Base-by-base conservation (phyloP, 352 stramenopile species). In the Globisporangium middletonii region DNA sequence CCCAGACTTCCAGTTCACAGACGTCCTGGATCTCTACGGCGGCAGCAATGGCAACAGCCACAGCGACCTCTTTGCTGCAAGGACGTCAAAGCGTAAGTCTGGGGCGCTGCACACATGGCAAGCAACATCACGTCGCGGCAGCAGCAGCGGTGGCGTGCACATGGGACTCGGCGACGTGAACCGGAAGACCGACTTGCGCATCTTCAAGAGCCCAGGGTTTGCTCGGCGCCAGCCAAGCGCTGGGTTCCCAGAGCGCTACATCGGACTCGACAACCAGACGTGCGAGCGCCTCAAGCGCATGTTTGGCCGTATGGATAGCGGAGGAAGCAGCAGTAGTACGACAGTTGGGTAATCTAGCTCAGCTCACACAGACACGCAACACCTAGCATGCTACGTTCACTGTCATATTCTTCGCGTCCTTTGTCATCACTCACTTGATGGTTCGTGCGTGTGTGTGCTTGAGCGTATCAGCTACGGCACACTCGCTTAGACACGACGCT, bases 261-360 rank as follows among this genome's bases (percentile, higher is more conserved):
- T 93, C 27, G 83, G 83, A 7, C 67, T 93, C 15, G 77, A 90
- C 61, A 93, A 74, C 33, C 80, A 88, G 54, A 79, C 79, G 5
- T 87, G 75, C 51, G 83, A 93, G 56, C 65, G 79, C 1, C 67
- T 89, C 43, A 93, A 91, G 59, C 71, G 79, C 50, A 88, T 91
- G 44, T 88, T 90, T 33, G 78, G 77, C 0, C 75, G 80, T 19
- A 87, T 91, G 50, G 76, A 88, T 38, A 49, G 60, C 28, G 50
- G 49, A 19, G 47, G n/a, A n/a, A n/a, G 43, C 12, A n/a, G 38
- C 30, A 35, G 30, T 35, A 35, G 30, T 6, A 35, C 30, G 30
- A 35, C 30, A 6, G 30, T 35, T 6, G 30, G 30, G 30, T 35
- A 35, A 35, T 35, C 2, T 6, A 35, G 30, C 30, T 6, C 30